Conservation (phyloP, 2,329 filamentous ascomycete species). For the Xylariaceae sp. region DNA sequence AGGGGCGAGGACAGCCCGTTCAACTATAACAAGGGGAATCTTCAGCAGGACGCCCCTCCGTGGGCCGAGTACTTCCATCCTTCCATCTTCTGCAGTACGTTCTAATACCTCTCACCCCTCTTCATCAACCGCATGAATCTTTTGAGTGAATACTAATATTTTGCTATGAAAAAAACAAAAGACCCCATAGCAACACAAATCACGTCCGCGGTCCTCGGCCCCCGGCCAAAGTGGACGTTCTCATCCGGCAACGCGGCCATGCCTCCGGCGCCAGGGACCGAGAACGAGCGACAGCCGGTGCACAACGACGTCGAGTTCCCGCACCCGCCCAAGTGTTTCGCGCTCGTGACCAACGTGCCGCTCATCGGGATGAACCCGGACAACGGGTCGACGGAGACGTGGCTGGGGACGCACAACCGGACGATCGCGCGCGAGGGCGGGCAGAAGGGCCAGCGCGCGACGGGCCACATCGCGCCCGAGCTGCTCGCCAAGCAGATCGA, state of each 20-base stretch:
- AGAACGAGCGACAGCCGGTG: conserved; percentile 46
- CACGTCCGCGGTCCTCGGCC: conserved; percentile 49
- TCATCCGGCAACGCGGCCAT: conserved; percentile 54
- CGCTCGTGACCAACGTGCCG: conserved; percentile 49
- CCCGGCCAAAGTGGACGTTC: conserved; percentile 51
- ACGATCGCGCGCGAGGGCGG: conserved; percentile 36
- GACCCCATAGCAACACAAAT: no score
- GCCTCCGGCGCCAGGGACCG: conserved; percentile 38
- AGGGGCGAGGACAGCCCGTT: conserved; percentile 50
- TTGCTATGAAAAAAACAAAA: no score
- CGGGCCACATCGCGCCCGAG: conserved; percentile 41
- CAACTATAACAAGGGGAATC: conserved; percentile 58
- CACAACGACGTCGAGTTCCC: conserved; percentile 56
- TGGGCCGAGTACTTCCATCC: conserved; percentile 43
- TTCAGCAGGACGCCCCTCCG: conserved; percentile 56
- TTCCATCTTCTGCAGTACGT: conserved; percentile 53
- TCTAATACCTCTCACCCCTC: no score
- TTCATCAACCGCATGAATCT: no score
- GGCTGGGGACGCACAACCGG: conserved; percentile 49
- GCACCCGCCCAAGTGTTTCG: conserved; percentile 50
- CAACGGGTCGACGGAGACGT: conserved; percentile 53
- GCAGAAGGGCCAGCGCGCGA: conserved; percentile 45
- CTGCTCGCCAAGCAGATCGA: conserved; percentile 35
- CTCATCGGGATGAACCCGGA: conserved; percentile 44
- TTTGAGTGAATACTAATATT: no score